Base-by-base conservation (phyloP, 106 monocot species). In the Dioscorea dumetorum region DNA sequence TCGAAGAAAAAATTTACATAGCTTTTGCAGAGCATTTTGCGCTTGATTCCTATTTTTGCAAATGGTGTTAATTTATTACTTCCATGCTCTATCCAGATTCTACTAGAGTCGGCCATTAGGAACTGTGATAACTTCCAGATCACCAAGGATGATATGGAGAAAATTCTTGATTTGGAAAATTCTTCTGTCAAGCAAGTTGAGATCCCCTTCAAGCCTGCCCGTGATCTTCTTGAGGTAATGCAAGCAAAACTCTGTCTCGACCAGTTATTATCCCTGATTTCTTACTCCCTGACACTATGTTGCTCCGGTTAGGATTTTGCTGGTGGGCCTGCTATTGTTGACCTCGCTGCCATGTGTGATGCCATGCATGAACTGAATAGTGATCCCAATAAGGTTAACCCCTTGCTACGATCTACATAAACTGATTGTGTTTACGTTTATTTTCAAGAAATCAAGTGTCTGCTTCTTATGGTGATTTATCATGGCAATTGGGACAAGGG, bases 121-220 rank as follows among this genome's bases (percentile, higher is more conserved):
- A 97, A 97, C 61, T 97, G 95, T 31, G 95, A 97, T 71, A 81
- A 88, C 41, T 97, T 91, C 72, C 91, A 97, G 64, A 91, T 97
- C 57, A 97, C 77, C 15, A 78, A 73, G 50, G 77, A 75, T 71
- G 95, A 97, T 77, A 91, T 97, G 2, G 95, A 97, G 76, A 97
- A 97, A 52, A 97, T 91, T 24, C 84, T 97, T 64, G 91, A 91
- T 66, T 97, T 91, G 95, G 88, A 91, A 66, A 97, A 91, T 63
- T 80, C 86, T 52, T 77, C 95, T 52, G 88, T 86, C 12, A 91
- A 84, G 63, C 79, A 78, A 24, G 91, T 91, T 50, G 95, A 97
- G 63, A 97, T 97, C 33, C 86, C 91, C 3, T 91, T 97, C 71
- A 97, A 97, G 75, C 95, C 95, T 69, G 95, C 95, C 24, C 91